These are phyloP conservation scores for Nymphaea colorata DNA, from an alignment of 164 flowering plant species.

Conservation along the genomic window DNA sequence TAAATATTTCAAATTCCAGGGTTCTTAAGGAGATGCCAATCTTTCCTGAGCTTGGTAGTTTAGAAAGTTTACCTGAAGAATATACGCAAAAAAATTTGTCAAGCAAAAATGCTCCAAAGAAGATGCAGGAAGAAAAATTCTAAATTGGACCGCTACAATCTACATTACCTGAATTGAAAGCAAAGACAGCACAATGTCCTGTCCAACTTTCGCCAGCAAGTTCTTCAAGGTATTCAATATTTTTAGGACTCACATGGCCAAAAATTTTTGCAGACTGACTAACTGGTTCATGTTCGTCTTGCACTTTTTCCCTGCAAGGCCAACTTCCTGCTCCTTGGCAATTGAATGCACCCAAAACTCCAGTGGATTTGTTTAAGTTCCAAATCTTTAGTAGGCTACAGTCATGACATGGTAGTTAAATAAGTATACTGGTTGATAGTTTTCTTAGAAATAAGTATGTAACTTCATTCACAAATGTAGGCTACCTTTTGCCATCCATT, in stretches of 20 bases:
- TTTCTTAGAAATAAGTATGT: no score
- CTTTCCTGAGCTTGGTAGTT: constrained; percentile 25
- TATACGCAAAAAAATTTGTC: not conserved
- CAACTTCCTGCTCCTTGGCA: constrained; percentile 88
- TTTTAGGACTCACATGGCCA: constrained; percentile 32
- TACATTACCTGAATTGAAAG: constrained; percentile 40
- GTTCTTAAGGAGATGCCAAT: constrained; percentile 25
- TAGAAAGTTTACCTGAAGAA: constrained; percentile 28
- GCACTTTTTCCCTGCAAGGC: constrained; percentile 28
- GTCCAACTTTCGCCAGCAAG: constrained; percentile 53
- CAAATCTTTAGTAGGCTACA: constrained; percentile 70
- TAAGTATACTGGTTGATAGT: no score
- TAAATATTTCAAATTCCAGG: constrained; percentile 35
- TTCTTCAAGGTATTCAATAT: constrained; percentile 52
- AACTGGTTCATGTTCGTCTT: not conserved
- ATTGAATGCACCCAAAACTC: constrained; percentile 71
- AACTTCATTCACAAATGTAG: not conserved
- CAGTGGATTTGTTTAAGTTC: constrained; percentile 64
- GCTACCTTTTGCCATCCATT: constrained; percentile 58
- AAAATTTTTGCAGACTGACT: constrained; percentile 13
- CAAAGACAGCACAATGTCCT: constrained; percentile 56
- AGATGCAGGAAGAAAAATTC: not conserved
- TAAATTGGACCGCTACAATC: not conserved
- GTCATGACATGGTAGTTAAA: not conserved
- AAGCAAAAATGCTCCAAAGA: not conserved